Evolutionary conservation across 2,329 filamentous ascomycete species (phyloP), one percentile per base, ranked within the genome.

Genomic region (Arthroderma uncinatum): DNA sequence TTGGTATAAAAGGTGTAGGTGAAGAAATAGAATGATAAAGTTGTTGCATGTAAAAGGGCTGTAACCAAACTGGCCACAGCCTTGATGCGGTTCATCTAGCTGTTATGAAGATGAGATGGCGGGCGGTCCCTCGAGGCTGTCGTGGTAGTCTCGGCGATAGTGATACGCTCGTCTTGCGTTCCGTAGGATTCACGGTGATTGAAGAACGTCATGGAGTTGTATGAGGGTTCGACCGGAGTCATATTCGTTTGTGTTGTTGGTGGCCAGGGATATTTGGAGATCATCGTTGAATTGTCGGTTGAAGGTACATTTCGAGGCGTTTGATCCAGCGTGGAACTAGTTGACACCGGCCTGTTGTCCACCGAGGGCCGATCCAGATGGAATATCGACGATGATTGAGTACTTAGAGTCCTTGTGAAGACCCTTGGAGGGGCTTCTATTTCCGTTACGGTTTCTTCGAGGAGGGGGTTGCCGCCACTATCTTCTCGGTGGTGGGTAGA

Each of bases 191-290:
- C 48, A 1, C 54, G 44, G 8, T 54, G 47, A 9, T 54, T 37
- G 6, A 40, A 52, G n/a, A 39, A 53, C 16, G 55, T 42, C 28
- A 55, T 40, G 9, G 37, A 58, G 21, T 55, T 56, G 25, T 57
- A 52, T 37, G 56, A 33, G 12, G 48, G 56, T 37, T 57, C 57
- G 30, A 58, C 58, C 7, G 59, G 54, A 5, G 57, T 55, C 10
- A 55, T 39, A n/a, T 55, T 58, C 12, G 59, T 59, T 8, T 55
- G 60, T 16, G 59, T 59, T 8, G 56, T 58, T 50, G 56, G 52
- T 6, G 59, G 57, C 59, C 59, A 61, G 10, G 59, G 60, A 23
- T 59, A 57, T 34, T 62, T 62, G 9, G 61, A 58, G 53, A 54
- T 36, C 23, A 40, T 28, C 19, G 28, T 1, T 9, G 7, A n/a